phyloP scores from a whole-genome alignment of 2,329 filamentous ascomycete species.

The Hypoxylon sp. region DNA sequence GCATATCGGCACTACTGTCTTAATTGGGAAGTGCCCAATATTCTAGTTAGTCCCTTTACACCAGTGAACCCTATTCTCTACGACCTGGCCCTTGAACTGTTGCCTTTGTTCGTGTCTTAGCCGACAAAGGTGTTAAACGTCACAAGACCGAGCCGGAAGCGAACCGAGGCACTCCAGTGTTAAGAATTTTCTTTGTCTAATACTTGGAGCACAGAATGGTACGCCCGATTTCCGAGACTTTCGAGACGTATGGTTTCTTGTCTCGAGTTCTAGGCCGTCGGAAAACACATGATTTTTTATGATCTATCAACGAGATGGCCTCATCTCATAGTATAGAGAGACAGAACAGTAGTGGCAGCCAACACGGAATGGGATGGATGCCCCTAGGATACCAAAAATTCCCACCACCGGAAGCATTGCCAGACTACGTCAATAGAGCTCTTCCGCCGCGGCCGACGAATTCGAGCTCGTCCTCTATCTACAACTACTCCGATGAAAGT shows the following conservation, averaged over 20 bases:
- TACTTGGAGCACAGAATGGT: neutral
- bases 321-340: slow-evolving; percentile 14
- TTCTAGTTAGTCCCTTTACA: neutral
- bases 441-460: slow-evolving; percentile 39
- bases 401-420: slow-evolving; percentile 36
- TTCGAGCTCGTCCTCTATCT: slow-evolving; percentile 39
- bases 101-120: slow-evolving; percentile 19
- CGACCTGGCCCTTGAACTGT: neutral
- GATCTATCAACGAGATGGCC: slow-evolving; percentile 22
- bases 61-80: neutral
- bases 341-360: slow-evolving; percentile 3
- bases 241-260: neutral
- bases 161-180: neutral
- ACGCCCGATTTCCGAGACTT: neutral
- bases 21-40: neutral
- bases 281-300: neutral
- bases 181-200: slow-evolving; percentile 28
- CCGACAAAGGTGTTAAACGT: slow-evolving; percentile 21
- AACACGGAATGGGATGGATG: slow-evolving; percentile 7
- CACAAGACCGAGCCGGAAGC: slow-evolving; percentile 20
- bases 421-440: slow-evolving; percentile 38
- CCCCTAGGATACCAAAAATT: slow-evolving; percentile 13
- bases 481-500: slow-evolving; percentile 29
- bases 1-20: too few species aligned
- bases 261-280: neutral